Conservation (phyloP, 78 protist genomes). For the Speleostelium caveatum region DNA sequence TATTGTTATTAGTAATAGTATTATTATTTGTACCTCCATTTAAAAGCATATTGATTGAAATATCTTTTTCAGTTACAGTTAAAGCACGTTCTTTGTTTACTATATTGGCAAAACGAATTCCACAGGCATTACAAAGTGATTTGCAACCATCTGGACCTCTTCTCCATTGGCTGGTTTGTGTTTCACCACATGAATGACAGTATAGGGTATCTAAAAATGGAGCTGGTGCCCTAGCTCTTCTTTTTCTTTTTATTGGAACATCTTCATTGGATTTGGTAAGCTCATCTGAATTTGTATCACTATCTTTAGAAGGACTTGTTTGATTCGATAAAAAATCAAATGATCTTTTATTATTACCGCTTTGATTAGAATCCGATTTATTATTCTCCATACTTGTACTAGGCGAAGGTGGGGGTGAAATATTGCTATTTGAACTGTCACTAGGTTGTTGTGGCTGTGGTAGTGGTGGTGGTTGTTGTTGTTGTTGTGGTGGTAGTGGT, state of each 20-base stretch:
- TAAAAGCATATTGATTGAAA: constrained; percentile 10
- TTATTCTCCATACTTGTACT: neutral
- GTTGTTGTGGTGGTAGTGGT: constrained; percentile 1
- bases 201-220: constrained; percentile 53
- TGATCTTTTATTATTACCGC: neutral
- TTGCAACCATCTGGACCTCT: constrained; percentile 81
- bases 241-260: constrained; percentile 58
- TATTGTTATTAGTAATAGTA: neutral
- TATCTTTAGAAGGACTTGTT: neutral
- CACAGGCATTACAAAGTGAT: constrained; percentile 80
- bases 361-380: neutral
- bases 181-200: constrained; percentile 73
- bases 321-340: neutral
- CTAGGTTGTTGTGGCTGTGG: neutral
- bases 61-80: constrained; percentile 11
- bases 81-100: constrained; percentile 64
- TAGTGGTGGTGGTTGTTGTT: constrained; percentile 1
- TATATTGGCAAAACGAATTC: constrained; percentile 75
- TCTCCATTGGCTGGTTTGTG: constrained; percentile 75
- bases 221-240: constrained; percentile 82
- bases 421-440: neutral
- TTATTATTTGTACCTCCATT: neutral
- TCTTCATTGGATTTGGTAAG: too few species aligned
- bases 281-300: neutral
- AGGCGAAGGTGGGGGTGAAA: neutral